phyloP scores from a whole-genome alignment of 2,329 filamentous ascomycete species.

The Mycosphaerella arachidis region DNA sequence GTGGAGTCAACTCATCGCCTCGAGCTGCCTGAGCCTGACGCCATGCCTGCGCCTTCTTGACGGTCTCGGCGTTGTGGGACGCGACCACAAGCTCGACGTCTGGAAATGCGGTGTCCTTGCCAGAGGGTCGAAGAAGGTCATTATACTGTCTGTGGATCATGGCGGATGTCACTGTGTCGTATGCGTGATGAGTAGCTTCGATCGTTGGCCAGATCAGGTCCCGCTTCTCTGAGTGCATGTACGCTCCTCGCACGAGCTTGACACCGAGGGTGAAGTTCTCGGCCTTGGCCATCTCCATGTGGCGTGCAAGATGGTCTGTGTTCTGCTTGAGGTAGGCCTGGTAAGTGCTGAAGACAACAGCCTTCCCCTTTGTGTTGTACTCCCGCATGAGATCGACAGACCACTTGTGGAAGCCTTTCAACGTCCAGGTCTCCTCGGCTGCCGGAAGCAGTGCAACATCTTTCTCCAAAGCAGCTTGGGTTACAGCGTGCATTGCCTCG shows the following conservation, averaged over 20 bases:
- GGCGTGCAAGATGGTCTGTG: conserved; percentile 39
- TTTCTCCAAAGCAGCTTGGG: conserved; percentile 63
- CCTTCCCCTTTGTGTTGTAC: conserved; percentile 46
- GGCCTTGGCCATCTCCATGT: conserved; percentile 44
- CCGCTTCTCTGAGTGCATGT: conserved; percentile 49
- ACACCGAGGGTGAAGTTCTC: conserved; percentile 51
- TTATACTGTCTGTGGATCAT: conserved; percentile 63
- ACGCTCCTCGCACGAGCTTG: conserved; percentile 56
- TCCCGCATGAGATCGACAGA: conserved; percentile 21
- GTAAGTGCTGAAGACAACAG: conserved; percentile 67
- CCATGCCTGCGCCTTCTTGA: conserved; percentile 51
- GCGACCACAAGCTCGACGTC: conserved; percentile 65
- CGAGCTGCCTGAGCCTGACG: conserved; percentile 43
- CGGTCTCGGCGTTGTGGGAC: conserved; percentile 74
- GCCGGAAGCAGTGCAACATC: conserved; percentile 75
- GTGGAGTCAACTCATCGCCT: conserved; percentile 42
- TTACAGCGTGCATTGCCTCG: conserved; percentile 68
- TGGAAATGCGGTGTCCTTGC: conserved; percentile 33
- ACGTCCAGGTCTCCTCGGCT: conserved; percentile 75
- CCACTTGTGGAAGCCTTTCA: conserved; percentile 67
- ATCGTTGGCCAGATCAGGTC: conserved; percentile 52
- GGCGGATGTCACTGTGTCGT: conserved; percentile 65
- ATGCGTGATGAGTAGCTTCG: conserved; percentile 55
- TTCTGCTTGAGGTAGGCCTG: conserved; percentile 54
- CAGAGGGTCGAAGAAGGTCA: conserved; percentile 45